Evolutionary conservation across 2,329 filamentous ascomycete species (phyloP).

Genomic region (Taxawa tesnikishii): DNA sequence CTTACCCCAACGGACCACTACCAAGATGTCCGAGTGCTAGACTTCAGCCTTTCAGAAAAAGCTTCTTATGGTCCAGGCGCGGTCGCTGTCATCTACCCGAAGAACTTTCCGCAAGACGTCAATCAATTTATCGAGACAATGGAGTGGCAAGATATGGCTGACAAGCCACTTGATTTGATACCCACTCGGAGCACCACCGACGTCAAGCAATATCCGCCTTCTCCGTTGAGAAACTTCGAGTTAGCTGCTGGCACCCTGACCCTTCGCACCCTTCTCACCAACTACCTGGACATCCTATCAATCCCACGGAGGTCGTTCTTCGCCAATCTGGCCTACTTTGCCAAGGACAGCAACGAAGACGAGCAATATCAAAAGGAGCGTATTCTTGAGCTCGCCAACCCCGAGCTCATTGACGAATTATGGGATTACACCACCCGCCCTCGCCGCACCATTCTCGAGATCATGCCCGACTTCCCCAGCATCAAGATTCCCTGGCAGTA

Average conservation of each 20-base stretch:
- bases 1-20: conserved; percentile 69
- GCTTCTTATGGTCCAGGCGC: conserved; percentile 58
- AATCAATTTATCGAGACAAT: conserved; percentile 64
- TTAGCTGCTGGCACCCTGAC: conserved; percentile 38
- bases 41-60: conserved; percentile 36
- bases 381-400: conserved; percentile 69
- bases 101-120: conserved; percentile 77
- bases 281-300: conserved; percentile 79
- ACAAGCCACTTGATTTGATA: conserved; percentile 49
- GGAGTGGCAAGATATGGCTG: conserved; percentile 64
- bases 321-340: conserved; percentile 62
- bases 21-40: conserved; percentile 85
- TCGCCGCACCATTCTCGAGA: conserved; percentile 80
- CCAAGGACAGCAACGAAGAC: conserved; percentile 45
- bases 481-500: conserved; percentile 70
- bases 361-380: conserved; percentile 55
- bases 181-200: conserved; percentile 19
- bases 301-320: conserved; percentile 87
- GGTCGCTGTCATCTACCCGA: conserved; percentile 69
- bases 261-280: conserved; percentile 61
- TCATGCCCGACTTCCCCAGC: conserved; percentile 77
- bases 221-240: conserved; percentile 25
- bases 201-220: conserved; percentile 19
- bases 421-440: conserved; percentile 93
- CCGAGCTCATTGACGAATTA: conserved; percentile 75